phyloP scores from a whole-genome alignment of 177 flowering plant species.

The Vitis hybrid region DNA sequence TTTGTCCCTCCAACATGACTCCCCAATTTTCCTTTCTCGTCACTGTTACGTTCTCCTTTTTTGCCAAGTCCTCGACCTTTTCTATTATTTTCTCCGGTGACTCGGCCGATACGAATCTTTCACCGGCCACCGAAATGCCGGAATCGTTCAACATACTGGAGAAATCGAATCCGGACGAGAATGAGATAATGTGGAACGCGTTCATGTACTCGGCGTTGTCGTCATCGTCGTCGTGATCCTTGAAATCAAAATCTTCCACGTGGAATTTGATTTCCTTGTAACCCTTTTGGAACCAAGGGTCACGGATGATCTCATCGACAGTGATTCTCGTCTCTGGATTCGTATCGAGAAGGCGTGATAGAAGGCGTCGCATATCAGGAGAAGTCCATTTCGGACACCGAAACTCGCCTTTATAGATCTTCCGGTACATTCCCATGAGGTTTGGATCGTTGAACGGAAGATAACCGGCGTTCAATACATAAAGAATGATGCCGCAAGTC shows the following conservation, averaged over 20 bases:
- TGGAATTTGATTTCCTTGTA: conserved; percentile 24
- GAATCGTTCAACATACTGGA: conserved; percentile 37
- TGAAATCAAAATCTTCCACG: conserved; percentile 16
- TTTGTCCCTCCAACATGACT: conserved; percentile 43
- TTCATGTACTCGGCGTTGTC: conserved; percentile 25
- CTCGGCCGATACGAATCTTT: conserved; percentile 44
- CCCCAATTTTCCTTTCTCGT: conserved; percentile 27
- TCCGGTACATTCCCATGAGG: conserved; percentile 62
- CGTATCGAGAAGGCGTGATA: conserved; percentile 49
- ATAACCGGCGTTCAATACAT: conserved; percentile 55
- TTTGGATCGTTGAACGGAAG: conserved; percentile 63
- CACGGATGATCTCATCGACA: conserved; percentile 43
- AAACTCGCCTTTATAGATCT: conserved; percentile 54
- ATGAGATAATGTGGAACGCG: conserved; percentile 61
- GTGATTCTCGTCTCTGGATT: conserved; percentile 58
- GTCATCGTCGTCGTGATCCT: conserved; percentile 1
- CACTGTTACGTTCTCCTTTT: conserved; percentile 27
- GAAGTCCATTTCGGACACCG: conserved; percentile 66
- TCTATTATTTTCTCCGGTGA: conserved; percentile 39
- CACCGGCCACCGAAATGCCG: conserved; percentile 9
- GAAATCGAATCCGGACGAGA: conserved; percentile 44
- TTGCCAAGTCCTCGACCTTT: conserved; percentile 34
- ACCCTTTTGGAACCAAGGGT: conserved; percentile 54
- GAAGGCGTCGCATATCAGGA: conserved; percentile 41
- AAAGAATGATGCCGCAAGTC: conserved; percentile 67